Evolutionary conservation across 2,329 filamentous ascomycete genomes (phyloP), one percentile per base, ranked within the genome.

Genomic region (Ophioceras dolichostomum): DNA sequence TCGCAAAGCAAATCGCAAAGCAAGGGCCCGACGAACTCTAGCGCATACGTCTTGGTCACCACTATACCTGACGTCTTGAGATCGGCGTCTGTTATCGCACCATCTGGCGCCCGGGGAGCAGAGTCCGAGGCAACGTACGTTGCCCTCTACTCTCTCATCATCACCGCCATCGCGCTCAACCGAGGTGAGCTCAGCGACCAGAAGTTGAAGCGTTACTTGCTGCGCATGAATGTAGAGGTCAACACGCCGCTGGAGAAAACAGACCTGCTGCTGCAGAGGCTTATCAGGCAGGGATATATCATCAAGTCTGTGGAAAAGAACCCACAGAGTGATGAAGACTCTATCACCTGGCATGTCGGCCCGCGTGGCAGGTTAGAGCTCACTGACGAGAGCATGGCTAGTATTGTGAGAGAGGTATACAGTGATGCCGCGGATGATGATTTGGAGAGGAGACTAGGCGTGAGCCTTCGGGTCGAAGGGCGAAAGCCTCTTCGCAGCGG

Each of bases 301-400:
- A 67, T 87, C 26, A 82, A 76, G 45, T 70, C 79, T 35, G 70
- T 78, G 16, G 87, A 95, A 47, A 72, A 62, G 32, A 64, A 65
- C 20, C 38, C 43, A 60, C 48, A 64, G 21, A 76, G 75, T 1
- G 84, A 83, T 19, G 84, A 94, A 27, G 79, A 89, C 44, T 68
- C 74, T 3, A 68, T 86, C 7, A 87, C 84, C 34, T 98, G 85
- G 70, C 73, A 83, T 39, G 73, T 95, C 12, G 91, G 91, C 0
- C 81, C 86, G 5, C 72, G 91, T 17, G 89, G 83, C 5, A 91
- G 83, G 58, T 68, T 88, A 7, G 91, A 96, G 57, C 73, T 96
- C 26, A 84, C 83, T 0, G 67, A 78, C n/a, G 70, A 76, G 35
- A 84, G 83, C 1, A 81, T 91, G 10, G 74, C 77, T 14, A 77